Evolutionary conservation across 2,329 filamentous ascomycete genomes (phyloP).

Genomic region (Cercospora beticola): DNA sequence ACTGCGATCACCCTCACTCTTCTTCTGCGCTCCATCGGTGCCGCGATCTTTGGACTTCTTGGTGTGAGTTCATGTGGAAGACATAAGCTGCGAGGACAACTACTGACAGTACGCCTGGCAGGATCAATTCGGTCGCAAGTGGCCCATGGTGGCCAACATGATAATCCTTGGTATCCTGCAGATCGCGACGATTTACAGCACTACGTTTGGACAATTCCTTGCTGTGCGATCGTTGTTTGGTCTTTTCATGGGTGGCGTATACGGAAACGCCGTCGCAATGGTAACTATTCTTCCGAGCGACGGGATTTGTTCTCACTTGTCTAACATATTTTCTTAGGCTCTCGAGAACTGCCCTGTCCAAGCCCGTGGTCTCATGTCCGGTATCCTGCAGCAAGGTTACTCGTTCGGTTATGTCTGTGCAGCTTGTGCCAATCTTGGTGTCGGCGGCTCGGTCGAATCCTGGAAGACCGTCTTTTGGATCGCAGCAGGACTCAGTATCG

Average conservation of each 20-base stretch:
- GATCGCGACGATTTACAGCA: slow-evolving; percentile 74
- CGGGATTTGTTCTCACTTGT: neutral
- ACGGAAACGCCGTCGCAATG: slow-evolving; percentile 60
- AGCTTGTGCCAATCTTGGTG: slow-evolving; percentile 71
- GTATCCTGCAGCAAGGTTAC: slow-evolving; percentile 73
- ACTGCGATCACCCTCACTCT: slow-evolving; percentile 75
- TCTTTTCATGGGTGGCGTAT: slow-evolving; percentile 63
- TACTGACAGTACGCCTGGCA: neutral
- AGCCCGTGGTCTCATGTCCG: slow-evolving; percentile 76
- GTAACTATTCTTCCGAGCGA: neutral
- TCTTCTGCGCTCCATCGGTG: slow-evolving; percentile 71
- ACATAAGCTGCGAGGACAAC: neutral
- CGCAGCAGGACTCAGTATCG: slow-evolving; percentile 65
- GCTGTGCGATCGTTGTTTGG: slow-evolving; percentile 61
- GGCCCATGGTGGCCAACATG: slow-evolving; percentile 72
- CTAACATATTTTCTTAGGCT: slow-evolving; percentile 37
- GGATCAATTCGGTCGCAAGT: slow-evolving; percentile 65
- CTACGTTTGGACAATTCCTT: slow-evolving; percentile 68
- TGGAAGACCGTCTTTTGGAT: slow-evolving; percentile 70
- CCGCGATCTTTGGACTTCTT: slow-evolving; percentile 71
- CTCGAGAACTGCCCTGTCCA: slow-evolving; percentile 68
- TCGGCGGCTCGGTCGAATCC: slow-evolving; percentile 61
- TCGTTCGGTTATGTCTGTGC: slow-evolving; percentile 73
- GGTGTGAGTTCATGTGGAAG: slow-evolving; percentile 42
- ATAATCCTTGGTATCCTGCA: slow-evolving; percentile 68